These are phyloP conservation scores for Ganoderma leucocontextum DNA, from an alignment of 1,284 basidiomycete species.

Conservation along the genomic window DNA sequence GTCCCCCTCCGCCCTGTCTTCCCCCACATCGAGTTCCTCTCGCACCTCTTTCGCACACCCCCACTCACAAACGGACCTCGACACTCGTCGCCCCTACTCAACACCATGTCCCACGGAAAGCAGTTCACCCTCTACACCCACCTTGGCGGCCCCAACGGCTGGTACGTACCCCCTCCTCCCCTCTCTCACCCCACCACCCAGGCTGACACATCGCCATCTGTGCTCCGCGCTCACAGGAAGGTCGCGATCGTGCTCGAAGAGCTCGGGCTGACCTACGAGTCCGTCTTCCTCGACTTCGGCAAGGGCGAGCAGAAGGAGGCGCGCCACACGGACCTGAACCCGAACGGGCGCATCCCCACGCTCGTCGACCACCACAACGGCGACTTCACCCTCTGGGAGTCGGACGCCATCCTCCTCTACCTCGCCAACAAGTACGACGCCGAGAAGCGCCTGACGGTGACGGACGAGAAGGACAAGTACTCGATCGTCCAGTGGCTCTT, in stretches of 20 bases:
- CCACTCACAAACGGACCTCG: neutral
- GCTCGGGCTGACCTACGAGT: slow-evolving; percentile 37
- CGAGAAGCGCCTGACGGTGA: slow-evolving; percentile 32
- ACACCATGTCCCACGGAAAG: slow-evolving; percentile 18
- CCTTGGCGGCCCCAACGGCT: slow-evolving; percentile 13
- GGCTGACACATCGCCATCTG: too few species aligned
- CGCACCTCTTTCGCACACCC: too few species aligned
- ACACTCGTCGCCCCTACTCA: neutral
- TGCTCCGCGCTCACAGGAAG: slow-evolving; percentile 34
- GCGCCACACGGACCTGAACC: slow-evolving; percentile 60
- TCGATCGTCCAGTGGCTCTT: slow-evolving; percentile 38
- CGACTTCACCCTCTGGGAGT: slow-evolving; percentile 58
- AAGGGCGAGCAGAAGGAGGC: slow-evolving; percentile 57
- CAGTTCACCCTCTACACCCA: slow-evolving; percentile 19
- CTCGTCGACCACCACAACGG: slow-evolving; percentile 48
- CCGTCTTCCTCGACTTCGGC: slow-evolving; percentile 43
- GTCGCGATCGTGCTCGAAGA: slow-evolving; percentile 38
- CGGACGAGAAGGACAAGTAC: slow-evolving; percentile 30
- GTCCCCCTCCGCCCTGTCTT: neutral
- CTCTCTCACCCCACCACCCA: too few species aligned
- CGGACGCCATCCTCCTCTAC: slow-evolving; percentile 42
- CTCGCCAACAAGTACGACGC: slow-evolving; percentile 36
- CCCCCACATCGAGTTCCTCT: neutral
- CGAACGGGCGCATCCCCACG: slow-evolving; percentile 64
- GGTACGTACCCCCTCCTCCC: slow-evolving; percentile 2